phyloP scores from a whole-genome alignment of 805 yeast genomes.

The Phaffomyces opuntiae region DNA sequence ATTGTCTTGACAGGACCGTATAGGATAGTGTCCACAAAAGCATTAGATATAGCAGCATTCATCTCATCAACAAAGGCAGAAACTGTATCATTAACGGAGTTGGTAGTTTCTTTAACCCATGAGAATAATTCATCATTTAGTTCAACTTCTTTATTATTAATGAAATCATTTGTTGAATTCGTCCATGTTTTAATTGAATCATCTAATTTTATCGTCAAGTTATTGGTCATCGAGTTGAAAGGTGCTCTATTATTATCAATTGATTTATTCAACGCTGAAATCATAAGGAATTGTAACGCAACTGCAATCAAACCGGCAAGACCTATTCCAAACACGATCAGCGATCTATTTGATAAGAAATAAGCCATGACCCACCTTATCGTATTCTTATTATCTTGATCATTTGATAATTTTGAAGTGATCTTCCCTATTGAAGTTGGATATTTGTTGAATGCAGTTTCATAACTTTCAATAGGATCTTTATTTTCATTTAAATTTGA shows the following conservation, averaged over 20 bases:
- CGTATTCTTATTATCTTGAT: slow-evolving; percentile 14
- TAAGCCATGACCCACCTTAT: slow-evolving; percentile 35
- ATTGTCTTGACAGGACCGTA: slow-evolving; percentile 56
- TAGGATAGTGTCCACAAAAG: slow-evolving; percentile 65
- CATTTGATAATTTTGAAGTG: slow-evolving; percentile 5
- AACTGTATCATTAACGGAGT: slow-evolving; percentile 54
- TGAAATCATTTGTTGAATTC: slow-evolving; percentile 45
- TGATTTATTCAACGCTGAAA: slow-evolving; percentile 25
- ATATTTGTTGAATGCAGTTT: slow-evolving; percentile 18
- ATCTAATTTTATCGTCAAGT: slow-evolving; percentile 20
- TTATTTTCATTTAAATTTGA: slow-evolving; percentile 4
- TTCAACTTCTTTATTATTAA: slow-evolving; percentile 38
- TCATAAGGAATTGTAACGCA: slow-evolving; percentile 44
- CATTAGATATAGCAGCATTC: slow-evolving; percentile 47
- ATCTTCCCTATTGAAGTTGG: slow-evolving; percentile 17
- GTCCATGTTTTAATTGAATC: slow-evolving; percentile 42
- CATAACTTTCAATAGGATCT: slow-evolving; percentile 20
- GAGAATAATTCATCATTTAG: slow-evolving; percentile 65
- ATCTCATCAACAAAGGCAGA: slow-evolving; percentile 48
- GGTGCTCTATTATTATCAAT: slow-evolving; percentile 7
- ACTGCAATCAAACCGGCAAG: slow-evolving; percentile 50
- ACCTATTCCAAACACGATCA: slow-evolving; percentile 44
- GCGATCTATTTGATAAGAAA: slow-evolving; percentile 45
- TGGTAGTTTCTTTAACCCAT: slow-evolving; percentile 52
- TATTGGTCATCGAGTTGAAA: slow-evolving; percentile 9